Evolutionary conservation across 768 basidiomycete species (phyloP).

Genomic region (Mycena rebaudengoi): DNA sequence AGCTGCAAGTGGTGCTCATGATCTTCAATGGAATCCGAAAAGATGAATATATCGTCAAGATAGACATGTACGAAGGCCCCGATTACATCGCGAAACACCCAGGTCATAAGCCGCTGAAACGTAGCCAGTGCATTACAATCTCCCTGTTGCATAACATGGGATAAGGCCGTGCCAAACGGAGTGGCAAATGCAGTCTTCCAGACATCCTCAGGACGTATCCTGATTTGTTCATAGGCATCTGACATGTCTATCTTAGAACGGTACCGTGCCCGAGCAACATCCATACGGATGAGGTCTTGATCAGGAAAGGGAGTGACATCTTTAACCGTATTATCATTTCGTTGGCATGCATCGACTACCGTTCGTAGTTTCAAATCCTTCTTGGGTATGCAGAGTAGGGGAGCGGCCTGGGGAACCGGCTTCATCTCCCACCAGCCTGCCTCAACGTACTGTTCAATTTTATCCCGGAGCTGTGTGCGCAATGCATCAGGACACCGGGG

Average conservation of each 20-base stretch:
- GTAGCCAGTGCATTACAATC: no score
- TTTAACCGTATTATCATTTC: conserved; percentile 51
- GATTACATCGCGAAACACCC: no score
- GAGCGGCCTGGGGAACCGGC: conserved; percentile 25
- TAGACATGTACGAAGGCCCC: no score
- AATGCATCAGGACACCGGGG: conserved; percentile 38
- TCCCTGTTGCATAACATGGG: no score
- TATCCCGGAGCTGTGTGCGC: neutral
- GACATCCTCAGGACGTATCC: conserved; percentile 31
- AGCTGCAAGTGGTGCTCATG: no score
- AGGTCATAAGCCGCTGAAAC: no score
- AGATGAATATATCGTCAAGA: no score
- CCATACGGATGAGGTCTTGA: conserved; percentile 28
- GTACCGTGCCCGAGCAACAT: conserved; percentile 31
- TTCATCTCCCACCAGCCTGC: conserved; percentile 21
- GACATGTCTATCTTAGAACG: conserved; percentile 44
- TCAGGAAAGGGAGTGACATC: conserved; percentile 42
- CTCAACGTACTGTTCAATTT: neutral
- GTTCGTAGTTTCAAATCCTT: conserved; percentile 39
- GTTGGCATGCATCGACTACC: conserved; percentile 41
- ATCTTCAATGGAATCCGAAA: no score
- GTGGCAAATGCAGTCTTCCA: conserved; percentile 36
- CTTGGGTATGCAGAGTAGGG: conserved; percentile 35
- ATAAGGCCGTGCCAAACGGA: neutral
- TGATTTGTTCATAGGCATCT: conserved; percentile 45